These are phyloP conservation scores for Mycena epipterygia DNA, from an alignment of 768 basidiomycete species.

Conservation along the genomic window DNA sequence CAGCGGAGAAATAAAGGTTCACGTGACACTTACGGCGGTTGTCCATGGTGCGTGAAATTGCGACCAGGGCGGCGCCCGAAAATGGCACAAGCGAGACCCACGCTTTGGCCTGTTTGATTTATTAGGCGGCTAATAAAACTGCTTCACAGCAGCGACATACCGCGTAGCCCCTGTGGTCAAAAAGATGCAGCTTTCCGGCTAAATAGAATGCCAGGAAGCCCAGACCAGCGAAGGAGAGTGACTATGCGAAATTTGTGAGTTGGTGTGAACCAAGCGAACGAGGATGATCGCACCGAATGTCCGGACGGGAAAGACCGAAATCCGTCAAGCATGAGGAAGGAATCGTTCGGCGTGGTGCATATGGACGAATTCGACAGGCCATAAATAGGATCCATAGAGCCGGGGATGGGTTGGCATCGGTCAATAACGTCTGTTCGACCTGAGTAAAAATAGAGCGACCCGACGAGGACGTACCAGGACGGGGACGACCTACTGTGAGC, in stretches of 20 bases:
- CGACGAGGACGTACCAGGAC: conserved; percentile 68
- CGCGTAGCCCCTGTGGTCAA: conserved; percentile 83
- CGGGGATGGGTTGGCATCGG: conserved; percentile 78
- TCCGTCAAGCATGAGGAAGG: conserved; percentile 72
- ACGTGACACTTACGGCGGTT: conserved; percentile 74
- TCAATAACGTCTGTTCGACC: conserved; percentile 66
- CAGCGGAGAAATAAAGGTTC: conserved; percentile 17
- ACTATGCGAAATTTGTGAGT: conserved; percentile 19
- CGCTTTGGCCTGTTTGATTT: conserved; percentile 69
- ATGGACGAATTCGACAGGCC: conserved; percentile 82
- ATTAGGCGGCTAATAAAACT: conserved; percentile 26
- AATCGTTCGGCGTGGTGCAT: conserved; percentile 80
- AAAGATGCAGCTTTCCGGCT: conserved; percentile 93
- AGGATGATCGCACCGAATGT: conserved; percentile 74
- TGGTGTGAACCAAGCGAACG: not conserved
- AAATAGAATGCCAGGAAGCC: conserved; percentile 91
- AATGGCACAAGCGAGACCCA: conserved; percentile 89
- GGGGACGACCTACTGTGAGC: conserved; percentile 89
- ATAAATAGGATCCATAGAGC: conserved; percentile 75
- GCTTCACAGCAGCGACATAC: conserved; percentile 51
- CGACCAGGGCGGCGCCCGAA: conserved; percentile 81
- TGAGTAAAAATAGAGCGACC: conserved; percentile 7
- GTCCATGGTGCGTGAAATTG: conserved; percentile 93
- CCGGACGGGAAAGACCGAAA: conserved; percentile 95
- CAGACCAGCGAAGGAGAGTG: conserved; percentile 83